Conservation (phyloP, 441 rosid genomes). For the Croton setiger region DNA sequence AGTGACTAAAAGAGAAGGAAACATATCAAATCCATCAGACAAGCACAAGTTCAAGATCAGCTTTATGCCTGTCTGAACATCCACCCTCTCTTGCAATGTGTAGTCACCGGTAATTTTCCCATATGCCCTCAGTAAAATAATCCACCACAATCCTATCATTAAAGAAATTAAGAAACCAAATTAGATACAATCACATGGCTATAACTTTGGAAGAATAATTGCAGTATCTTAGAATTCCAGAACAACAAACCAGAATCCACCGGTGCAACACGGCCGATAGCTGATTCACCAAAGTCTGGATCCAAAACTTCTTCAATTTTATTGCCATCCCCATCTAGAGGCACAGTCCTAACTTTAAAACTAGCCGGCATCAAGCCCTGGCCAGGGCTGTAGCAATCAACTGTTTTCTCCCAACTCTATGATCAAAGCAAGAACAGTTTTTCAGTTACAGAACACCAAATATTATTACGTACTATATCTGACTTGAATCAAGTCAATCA, state of each 20-base stretch:
- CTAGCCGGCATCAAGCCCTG: slow-evolving; percentile 99
- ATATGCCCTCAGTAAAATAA: slow-evolving; percentile 80
- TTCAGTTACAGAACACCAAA: not conserved
- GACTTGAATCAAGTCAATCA: no score
- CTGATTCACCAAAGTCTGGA: slow-evolving; percentile 98
- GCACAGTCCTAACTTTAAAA: slow-evolving; percentile 83
- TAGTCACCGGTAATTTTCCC: slow-evolving; percentile 92
- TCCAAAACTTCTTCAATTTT: slow-evolving; percentile 79
- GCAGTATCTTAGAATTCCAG: slow-evolving; percentile 12
- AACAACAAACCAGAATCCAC: slow-evolving; percentile 85
- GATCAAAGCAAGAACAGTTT: slow-evolving; percentile 8
- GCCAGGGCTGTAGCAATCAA: slow-evolving; percentile 95
- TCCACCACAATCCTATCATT: slow-evolving; percentile 88
- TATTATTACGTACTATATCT: not conserved
- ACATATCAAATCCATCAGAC: slow-evolving; percentile 93
- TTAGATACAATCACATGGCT: slow-evolving; percentile 2
- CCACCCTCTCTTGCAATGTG: slow-evolving; percentile 86
- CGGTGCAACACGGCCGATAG: slow-evolving; percentile 98
- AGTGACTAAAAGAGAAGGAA: slow-evolving; percentile 83
- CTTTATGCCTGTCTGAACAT: slow-evolving; percentile 90
- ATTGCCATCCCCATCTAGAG: slow-evolving; percentile 65
- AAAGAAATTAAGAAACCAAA: slow-evolving; percentile 23
- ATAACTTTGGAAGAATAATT: no score
- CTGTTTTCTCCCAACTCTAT: slow-evolving; percentile 99
- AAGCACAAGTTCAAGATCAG: slow-evolving; percentile 77